Base-by-base conservation (phyloP, 2,329 filamentous ascomycete species). In the Trichoderma atroviride region DNA sequence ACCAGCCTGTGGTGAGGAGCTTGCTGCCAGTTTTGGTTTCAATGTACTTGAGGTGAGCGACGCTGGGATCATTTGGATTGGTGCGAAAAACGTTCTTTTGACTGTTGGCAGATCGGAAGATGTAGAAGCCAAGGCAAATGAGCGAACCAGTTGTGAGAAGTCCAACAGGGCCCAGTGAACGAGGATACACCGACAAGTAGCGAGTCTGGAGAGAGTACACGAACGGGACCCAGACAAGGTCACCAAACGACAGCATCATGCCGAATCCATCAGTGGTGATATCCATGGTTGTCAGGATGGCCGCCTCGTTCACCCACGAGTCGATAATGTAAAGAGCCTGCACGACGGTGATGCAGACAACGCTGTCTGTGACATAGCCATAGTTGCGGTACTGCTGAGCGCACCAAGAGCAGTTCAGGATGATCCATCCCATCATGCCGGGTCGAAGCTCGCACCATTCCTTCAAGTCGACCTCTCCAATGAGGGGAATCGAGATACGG, bases 21-120 rank as follows among this genome's bases (percentile, higher is more conserved):
- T 90, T 92, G 69, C 92, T 94, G 63, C 95, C 95, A 2, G 88
- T 86, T 76, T 89, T 89, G 11, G 95, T 98, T 82, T 96, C 85
- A 71, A 98, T 94, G 80, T 91, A 97, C 77, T 91, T 88, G 74
- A 97, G 88, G 76, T 97, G 91, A 53, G 88, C 86, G 68, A 97
- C 88, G 37, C 86, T 85, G 0, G 94, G 92, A 76, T 97, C 92
- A 37, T 90, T 84, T 33, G 94, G 94, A 79, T 97, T 89, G 43
- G 89, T 96, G 70, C 96, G 90, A 89, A 98, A 98, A 29, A 87
- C 87, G 81, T 97, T 97, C 89, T 98, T 98, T 83, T 97, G 90
- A 80, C 89, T 93, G 85, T 98, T 98, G 78, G 93, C 89, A n/a
- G 91, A 86, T 70, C 95, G 94, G 89, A 98, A 98, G 79, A 97